Conservation (phyloP, 2,329 filamentous ascomycete genomes). For the Ophiostoma himal-ulmi region DNA sequence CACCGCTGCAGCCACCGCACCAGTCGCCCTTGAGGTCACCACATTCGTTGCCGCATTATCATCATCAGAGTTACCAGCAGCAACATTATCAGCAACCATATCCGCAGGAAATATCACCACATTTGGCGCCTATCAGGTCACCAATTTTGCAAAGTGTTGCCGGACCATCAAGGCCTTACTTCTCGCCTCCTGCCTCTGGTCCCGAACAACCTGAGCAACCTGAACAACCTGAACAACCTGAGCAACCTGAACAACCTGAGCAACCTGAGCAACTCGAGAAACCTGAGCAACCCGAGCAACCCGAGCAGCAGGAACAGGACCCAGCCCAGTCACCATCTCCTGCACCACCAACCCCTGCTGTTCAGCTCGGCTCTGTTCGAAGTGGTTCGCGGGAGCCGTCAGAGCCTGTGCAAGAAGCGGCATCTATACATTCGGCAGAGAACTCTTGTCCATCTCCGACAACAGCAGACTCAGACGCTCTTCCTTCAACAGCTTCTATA, state of each 20-base stretch:
- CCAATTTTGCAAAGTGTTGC: neutral
- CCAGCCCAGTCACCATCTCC: neutral
- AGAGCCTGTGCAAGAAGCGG: neutral
- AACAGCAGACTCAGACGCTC: neutral
- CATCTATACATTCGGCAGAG: neutral
- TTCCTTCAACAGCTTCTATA: constrained; percentile 17
- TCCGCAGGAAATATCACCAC: neutral
- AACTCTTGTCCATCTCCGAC: neutral
- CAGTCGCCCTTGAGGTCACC: neutral
- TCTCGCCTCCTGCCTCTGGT: neutral
- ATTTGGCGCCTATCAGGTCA: neutral
- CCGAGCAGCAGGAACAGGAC: neutral
- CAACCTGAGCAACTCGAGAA: neutral
- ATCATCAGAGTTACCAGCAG: neutral
- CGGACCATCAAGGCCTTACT: neutral
- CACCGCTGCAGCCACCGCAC: neutral
- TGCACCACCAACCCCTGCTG: neutral
- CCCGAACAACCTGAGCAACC: neutral
- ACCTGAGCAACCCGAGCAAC: no score
- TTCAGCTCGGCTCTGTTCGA: neutral
- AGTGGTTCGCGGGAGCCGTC: neutral
- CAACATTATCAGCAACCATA: neutral
- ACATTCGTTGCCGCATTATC: neutral
- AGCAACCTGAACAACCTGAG: neutral
- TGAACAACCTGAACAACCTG: neutral